A percentile compares a stretch with the other conserved stretches of the same genome.
Conservation (phyloP, 1,284 basidiomycete species). For the Cutaneotrichosporon sp. region DNA sequence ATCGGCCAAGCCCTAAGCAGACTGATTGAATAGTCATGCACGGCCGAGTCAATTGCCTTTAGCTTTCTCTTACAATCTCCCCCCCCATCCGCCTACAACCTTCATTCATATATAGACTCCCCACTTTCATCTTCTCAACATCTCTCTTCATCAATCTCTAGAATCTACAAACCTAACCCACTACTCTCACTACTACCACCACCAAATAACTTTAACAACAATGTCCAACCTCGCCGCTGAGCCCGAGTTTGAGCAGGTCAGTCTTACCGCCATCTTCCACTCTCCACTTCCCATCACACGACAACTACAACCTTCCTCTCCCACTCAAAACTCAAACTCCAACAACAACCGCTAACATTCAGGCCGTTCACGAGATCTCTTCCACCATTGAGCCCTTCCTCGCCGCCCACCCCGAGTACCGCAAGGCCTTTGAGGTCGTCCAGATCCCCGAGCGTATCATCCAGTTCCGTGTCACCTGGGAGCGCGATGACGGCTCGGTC, state of each 20-base stretch:
- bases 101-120: conserved; percentile 15
- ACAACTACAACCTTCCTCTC: not conserved
- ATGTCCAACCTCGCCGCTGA: conserved; percentile 56
- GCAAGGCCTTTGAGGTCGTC: conserved; percentile 68
- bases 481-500: conserved; percentile 66
- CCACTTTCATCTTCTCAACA: not conserved
- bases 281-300: not conserved
- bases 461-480: conserved; percentile 77
- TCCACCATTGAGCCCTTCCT: conserved; percentile 68
- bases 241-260: conserved; percentile 62
- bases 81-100: not conserved
- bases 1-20: not conserved
- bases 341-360: conserved; percentile 5
- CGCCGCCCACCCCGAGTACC: conserved; percentile 67
- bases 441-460: conserved; percentile 72
- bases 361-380: conserved; percentile 66
- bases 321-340: not conserved
- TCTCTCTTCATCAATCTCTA: conserved; percentile 13
- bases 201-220: conserved; percentile 20
- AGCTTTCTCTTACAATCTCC: not conserved
- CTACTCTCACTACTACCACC: not conserved
- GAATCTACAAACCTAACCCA: not conserved
- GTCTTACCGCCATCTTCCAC: conserved; percentile 14
- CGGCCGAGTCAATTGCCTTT: not conserved
- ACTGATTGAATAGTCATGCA: not conserved